A percentile compares a stretch with the other conserved stretches of the same genome.
phyloP scores from a whole-genome alignment of 2,329 filamentous ascomycete species.

The Hypoxylon sp. region DNA sequence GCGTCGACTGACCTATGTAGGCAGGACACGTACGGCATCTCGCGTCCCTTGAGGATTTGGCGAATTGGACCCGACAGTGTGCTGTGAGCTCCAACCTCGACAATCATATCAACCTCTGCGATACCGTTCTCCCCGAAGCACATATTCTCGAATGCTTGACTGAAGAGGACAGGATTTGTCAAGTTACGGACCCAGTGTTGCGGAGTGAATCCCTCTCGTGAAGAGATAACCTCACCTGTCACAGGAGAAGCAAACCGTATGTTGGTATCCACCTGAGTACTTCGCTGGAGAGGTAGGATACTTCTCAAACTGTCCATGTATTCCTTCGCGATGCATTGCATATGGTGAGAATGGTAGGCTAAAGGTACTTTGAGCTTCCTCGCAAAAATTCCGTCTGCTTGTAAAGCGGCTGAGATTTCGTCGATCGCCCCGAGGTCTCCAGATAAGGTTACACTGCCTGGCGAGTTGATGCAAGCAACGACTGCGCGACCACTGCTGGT shows the following conservation, averaged over 20 bases:
- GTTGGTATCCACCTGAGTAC: background rate
- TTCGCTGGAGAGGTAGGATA: background rate
- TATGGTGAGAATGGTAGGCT: constrained; percentile 55
- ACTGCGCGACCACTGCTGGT: constrained; percentile 18
- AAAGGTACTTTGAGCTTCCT: constrained; percentile 47
- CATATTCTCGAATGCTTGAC: constrained; percentile 43
- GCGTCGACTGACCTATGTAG: constrained; percentile 43
- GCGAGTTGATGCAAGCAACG: constrained; percentile 53
- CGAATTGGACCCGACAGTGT: constrained; percentile 52
- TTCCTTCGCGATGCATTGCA: constrained; percentile 44
- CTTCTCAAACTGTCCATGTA: constrained; percentile 34
- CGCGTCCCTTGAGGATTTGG: constrained; percentile 50
- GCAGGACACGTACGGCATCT: constrained; percentile 42
- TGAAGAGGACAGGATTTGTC: constrained; percentile 49
- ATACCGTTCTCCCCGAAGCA: constrained; percentile 1
- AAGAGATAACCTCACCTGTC: constrained; percentile 45
- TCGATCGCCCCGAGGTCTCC: constrained; percentile 45
- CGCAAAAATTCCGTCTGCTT: constrained; percentile 44
- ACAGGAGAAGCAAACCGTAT: constrained; percentile 48
- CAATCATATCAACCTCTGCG: constrained; percentile 44
- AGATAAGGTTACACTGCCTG: constrained; percentile 51
- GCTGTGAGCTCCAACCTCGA: constrained; percentile 55
- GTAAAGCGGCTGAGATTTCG: constrained; percentile 10
- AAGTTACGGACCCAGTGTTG: constrained; percentile 45
- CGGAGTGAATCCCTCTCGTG: constrained; percentile 18